Evolutionary conservation across 2,329 filamentous ascomycete species (phyloP).

Genomic region (Sarocladium kiliense): DNA sequence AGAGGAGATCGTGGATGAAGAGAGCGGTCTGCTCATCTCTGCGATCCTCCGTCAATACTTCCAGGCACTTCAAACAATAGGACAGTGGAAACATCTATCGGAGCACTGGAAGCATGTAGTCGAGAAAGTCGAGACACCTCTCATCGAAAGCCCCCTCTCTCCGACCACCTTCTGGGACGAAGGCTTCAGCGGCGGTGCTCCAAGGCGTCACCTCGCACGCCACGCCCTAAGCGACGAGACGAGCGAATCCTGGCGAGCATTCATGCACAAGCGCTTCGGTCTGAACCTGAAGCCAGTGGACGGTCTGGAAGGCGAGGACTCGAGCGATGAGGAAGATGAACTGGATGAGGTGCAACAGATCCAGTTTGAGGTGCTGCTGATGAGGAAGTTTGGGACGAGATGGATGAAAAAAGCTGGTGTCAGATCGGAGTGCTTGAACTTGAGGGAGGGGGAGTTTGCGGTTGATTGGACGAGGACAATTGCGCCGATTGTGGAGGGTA

Average conservation of each 20-base stretch:
- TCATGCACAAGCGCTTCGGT: slow-evolving; percentile 29
- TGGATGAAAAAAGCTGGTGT: slow-evolving; percentile 69
- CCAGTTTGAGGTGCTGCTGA: slow-evolving; percentile 56
- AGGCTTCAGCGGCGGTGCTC: slow-evolving; percentile 6
- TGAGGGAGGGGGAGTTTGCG: slow-evolving; percentile 54
- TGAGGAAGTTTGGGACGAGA: slow-evolving; percentile 63
- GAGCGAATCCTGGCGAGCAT: slow-evolving; percentile 29
- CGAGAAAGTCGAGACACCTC: slow-evolving; percentile 34
- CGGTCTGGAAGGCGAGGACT: slow-evolving; percentile 37
- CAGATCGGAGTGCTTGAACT: slow-evolving; percentile 46
- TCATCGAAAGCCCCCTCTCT: slow-evolving; percentile 20
- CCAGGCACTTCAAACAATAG: slow-evolving; percentile 75
- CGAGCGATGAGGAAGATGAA: slow-evolving; percentile 26
- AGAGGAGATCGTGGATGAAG: slow-evolving; percentile 76
- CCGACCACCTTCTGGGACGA: slow-evolving; percentile 11
- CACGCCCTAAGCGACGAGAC: slow-evolving; percentile 13
- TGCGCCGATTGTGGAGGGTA: slow-evolving; percentile 69
- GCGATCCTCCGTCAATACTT: slow-evolving; percentile 89
- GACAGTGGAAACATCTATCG: slow-evolving; percentile 71
- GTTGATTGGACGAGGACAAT: slow-evolving; percentile 79
- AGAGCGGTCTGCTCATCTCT: slow-evolving; percentile 81
- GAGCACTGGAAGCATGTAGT: slow-evolving; percentile 65
- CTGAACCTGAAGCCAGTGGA: slow-evolving; percentile 26
- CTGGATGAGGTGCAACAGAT: slow-evolving; percentile 25
- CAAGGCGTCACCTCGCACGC: slow-evolving; percentile 4